phyloP scores from a whole-genome alignment of 208 protist genomes.

The Leishmania tropica region DNA sequence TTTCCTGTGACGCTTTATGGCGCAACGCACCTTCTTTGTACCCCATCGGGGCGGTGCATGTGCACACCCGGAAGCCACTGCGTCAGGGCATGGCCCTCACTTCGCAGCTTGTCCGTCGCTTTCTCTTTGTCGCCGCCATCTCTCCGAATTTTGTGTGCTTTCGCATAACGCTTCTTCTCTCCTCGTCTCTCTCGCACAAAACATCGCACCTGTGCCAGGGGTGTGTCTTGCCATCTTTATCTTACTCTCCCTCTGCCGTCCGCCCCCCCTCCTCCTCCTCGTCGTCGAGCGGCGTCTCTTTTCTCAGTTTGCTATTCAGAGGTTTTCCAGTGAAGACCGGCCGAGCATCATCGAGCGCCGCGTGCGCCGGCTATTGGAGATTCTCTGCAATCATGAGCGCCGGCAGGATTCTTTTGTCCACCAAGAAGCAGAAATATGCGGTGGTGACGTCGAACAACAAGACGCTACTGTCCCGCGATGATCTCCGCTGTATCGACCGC shows the following conservation, averaged over 20 bases:
- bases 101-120: not conserved
- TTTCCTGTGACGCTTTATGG: not conserved
- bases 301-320: not conserved
- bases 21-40: not conserved
- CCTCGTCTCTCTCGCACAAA: not conserved
- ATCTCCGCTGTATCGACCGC: slow-evolving; percentile 57
- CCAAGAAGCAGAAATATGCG: slow-evolving; percentile 57
- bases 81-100: not conserved
- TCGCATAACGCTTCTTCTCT: slow-evolving; percentile 1
- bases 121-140: not conserved
- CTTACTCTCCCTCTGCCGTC: not conserved
- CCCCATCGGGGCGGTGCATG: not conserved
- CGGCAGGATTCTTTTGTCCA: slow-evolving; percentile 42
- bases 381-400: slow-evolving; percentile 20
- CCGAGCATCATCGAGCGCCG: not conserved
- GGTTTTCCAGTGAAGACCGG: not conserved
- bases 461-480: slow-evolving; percentile 51
- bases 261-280: not conserved
- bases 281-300: slow-evolving; percentile 1
- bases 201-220: not conserved
- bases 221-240: slow-evolving; percentile 6
- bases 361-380: not conserved
- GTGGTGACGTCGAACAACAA: slow-evolving; percentile 50
- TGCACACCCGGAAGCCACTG: not conserved
- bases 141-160: not conserved